Base-by-base conservation (phyloP, 2,329 filamentous ascomycete genomes). In the Chaetomiaceae sp. region DNA sequence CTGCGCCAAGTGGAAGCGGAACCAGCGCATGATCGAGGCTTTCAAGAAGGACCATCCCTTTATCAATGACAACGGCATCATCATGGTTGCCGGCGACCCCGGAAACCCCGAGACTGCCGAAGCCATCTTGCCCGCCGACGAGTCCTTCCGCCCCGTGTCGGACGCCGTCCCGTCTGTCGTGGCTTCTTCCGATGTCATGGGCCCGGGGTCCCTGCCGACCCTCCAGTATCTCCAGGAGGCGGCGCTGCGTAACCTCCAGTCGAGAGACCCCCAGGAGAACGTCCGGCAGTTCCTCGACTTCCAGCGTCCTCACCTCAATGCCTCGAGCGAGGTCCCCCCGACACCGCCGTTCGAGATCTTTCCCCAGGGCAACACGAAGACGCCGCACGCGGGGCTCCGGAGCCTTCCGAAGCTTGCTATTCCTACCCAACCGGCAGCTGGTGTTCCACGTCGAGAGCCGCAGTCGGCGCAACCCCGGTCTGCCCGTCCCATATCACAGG, bases 221-320 rank as follows among this genome's bases (percentile, higher is more conserved):
- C 76, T 91, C 53, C 77, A 80, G 52, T 81, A 83, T 56, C 78
- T 96, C 33, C 85, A 90, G 61, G 85, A 90, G 66, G 82, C 85
- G 43, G 78, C 77, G 37, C 82, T 96, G 14, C 81, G 83, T 51
- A 82, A 77, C 55, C 66, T 96, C 27, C 78, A 86, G 63, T 74
- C 76, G 16, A 79, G 86, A 47, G 90, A 96, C 63, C 87, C 91
- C 5, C 91, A 95, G 67, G 91, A 96, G 70, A 95, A 92, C 60
- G 89, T 97, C 31, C 85, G 88, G 63, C 89, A 95, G 58, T 97
- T 96, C 69, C 78, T 97, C 47, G 81, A 81, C 63, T 91, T 96
- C 66, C 92, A 97, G 66, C 85, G 87, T 65, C 76, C 79, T 49
- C 55, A 67, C 20, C 59, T 60, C 31, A 60, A 59, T 38, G 59